Percentiles rank a stretch among this genome's conserved stretches.
Evolutionary conservation across 164 flowering plant species (phyloP).

Genomic region (Brasenia schreberi): DNA sequence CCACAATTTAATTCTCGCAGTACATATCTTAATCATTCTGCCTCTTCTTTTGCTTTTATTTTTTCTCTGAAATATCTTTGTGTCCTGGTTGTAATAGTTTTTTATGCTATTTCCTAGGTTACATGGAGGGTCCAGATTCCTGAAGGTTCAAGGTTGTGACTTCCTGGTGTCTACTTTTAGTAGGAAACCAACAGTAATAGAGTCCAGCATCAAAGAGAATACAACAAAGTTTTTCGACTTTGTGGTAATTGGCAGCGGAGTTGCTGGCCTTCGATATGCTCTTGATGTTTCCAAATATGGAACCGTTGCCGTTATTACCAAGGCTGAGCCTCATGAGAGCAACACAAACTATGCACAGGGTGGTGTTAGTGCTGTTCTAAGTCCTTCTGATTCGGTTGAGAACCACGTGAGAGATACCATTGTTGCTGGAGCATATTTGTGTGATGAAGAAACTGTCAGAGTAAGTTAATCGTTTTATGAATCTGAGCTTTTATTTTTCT

Average conservation of each 20-base stretch:
- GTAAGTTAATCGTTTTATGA: constrained; percentile 23
- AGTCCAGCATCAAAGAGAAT: constrained; percentile 35
- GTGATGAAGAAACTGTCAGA: constrained; percentile 95
- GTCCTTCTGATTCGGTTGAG: constrained; percentile 88
- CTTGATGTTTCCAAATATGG: constrained; percentile 93
- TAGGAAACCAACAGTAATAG: constrained; percentile 19
- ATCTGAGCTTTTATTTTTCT: background rate
- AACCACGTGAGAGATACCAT: constrained; percentile 90
- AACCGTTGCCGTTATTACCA: constrained; percentile 91
- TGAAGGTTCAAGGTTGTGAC: constrained; percentile 16
- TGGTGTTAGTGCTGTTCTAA: constrained; percentile 93
- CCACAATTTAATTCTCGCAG: background rate
- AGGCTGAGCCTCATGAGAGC: constrained; percentile 93
- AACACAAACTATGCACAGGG: constrained; percentile 99
- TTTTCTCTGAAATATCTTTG: too few relatives aligned
- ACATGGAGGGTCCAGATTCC: constrained; percentile 27
- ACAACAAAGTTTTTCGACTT: constrained; percentile 73
- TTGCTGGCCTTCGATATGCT: constrained; percentile 94
- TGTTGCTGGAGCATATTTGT: constrained; percentile 92
- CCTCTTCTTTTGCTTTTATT: too few relatives aligned
- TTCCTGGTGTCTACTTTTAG: constrained; percentile 9
- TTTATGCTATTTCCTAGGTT: constrained; percentile 28
- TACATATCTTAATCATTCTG: background rate
- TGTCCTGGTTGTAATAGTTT: too few relatives aligned
- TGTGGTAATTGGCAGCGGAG: constrained; percentile 89